These are phyloP conservation scores for Candida schatavii DNA, from an alignment of 805 yeast species.

Conservation along the genomic window DNA sequence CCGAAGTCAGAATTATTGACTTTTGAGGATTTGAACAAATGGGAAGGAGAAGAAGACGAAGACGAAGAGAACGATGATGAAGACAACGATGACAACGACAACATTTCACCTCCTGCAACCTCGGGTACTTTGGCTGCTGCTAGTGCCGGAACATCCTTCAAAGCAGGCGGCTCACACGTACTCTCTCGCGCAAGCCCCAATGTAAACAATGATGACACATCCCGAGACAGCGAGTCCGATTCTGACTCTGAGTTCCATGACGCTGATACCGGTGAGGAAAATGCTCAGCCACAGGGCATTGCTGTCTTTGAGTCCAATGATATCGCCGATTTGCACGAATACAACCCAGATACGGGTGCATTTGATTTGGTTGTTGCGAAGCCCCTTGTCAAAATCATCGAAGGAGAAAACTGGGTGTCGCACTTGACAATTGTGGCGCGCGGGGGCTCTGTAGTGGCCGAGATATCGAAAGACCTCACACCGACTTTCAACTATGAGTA, in stretches of 20 bases:
- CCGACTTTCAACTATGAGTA: slow-evolving; percentile 63
- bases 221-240: slow-evolving; percentile 10
- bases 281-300: slow-evolving; percentile 1
- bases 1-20: slow-evolving; percentile 20
- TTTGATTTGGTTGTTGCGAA: slow-evolving; percentile 44
- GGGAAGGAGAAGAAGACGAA: slow-evolving; percentile 20
- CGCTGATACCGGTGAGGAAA: slow-evolving; percentile 7
- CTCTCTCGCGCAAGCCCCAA: slow-evolving; percentile 2
- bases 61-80: slow-evolving; percentile 25
- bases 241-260: slow-evolving; percentile 16
- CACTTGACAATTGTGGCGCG: slow-evolving; percentile 44
- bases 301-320: slow-evolving; percentile 15
- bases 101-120: slow-evolving; percentile 7
- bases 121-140: not conserved
- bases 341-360: slow-evolving; percentile 47
- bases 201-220: slow-evolving; percentile 8
- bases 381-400: slow-evolving; percentile 33
- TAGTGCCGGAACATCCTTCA: slow-evolving; percentile 10
- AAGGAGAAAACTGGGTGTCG: slow-evolving; percentile 49
- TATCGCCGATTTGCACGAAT: slow-evolving; percentile 50
- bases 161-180: slow-evolving; percentile 10
- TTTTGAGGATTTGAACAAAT: slow-evolving; percentile 20
- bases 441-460: slow-evolving; percentile 6
- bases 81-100: slow-evolving; percentile 16
- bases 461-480: slow-evolving; percentile 46